Base-by-base conservation (phyloP, 2,329 filamentous ascomycete species). In the Conoideocrella luteorostrata region DNA sequence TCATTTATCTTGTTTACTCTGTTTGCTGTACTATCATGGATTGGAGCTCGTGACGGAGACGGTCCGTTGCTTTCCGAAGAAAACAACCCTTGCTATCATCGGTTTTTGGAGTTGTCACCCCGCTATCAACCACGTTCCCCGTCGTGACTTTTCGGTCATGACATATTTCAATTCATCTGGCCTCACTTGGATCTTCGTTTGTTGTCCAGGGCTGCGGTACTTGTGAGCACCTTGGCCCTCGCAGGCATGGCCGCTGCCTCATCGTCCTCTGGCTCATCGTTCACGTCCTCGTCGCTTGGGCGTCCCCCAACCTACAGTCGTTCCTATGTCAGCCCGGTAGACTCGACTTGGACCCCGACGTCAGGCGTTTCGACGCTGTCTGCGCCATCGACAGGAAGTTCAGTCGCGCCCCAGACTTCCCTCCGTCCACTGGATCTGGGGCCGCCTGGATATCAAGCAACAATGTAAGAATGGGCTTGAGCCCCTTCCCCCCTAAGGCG, bases 381-480 rank as follows among this genome's bases (percentile, higher is more conserved):
- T 43, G 67, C 56, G 26, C 56, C 67, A 15, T 72, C 70, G 44
- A 64, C 57, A 37, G 58, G 58, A 46, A 55, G 50, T 43, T 62
- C 61, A 37, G 51, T 47, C 44, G 50, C 58, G 43, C 61, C 61
- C 48, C 59, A 65, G 51, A 61, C 63, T 46, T 58, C 68, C 49
- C 59, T 72, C 43, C 60, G 62, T 43, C 67, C 71, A 28, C 64
- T 75, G 33, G 72, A 76, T 52, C 63, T 76, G 36, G 72, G 72
- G 4, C 72, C 72, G 41, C 72, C 72, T 26, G 72, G 72, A 41
- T 76, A 71, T 50, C 68, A 73, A 63, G 72, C 72, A 55, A 75
- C 71, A 54, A 74, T 75, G 72, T 75, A 67, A 46, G 55, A 51
- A 35, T 10, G 18, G 34, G 5, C 21, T 33, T 22, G 38, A 20